Conservation (phyloP, 2,329 filamentous ascomycete species). For the Arthrinium puccinioides region DNA sequence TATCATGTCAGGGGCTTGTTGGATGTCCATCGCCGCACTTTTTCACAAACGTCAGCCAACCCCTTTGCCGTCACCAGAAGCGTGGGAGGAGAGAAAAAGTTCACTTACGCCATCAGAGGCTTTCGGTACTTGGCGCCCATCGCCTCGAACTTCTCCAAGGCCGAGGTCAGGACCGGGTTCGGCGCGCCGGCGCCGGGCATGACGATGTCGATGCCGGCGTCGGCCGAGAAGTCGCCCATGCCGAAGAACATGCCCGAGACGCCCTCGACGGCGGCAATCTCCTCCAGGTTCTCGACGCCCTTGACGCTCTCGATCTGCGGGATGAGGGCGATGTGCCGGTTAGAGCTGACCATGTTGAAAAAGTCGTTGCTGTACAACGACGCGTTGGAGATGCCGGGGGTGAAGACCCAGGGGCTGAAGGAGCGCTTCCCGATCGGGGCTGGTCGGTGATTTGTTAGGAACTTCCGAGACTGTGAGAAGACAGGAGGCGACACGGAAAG, state of each 20-base stretch:
- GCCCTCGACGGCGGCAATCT: constrained; percentile 12
- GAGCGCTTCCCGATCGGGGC: constrained; percentile 10
- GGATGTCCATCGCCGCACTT: constrained; percentile 46
- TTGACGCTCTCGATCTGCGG: constrained; percentile 15
- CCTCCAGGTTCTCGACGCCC: constrained; percentile 14
- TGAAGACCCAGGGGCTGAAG: constrained; percentile 13
- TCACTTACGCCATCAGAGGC: constrained; percentile 13
- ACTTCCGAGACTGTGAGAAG: background rate
- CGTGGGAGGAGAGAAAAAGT: background rate
- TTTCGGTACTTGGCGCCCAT: constrained; percentile 7
- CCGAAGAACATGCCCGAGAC: constrained; percentile 13
- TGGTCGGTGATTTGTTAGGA: too few relatives aligned
- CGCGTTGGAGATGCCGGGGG: constrained; percentile 10
- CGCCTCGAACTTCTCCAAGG: constrained; percentile 7
- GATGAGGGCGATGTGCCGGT: constrained; percentile 14
- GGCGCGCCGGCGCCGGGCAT: constrained; percentile 3
- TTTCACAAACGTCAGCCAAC: constrained; percentile 23
- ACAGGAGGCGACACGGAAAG: too few relatives aligned
- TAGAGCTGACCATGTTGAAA: constrained; percentile 15
- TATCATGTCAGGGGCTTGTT: constrained; percentile 8
- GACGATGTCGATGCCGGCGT: constrained; percentile 8
- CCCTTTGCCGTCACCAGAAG: background rate
- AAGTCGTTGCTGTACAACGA: constrained; percentile 13
- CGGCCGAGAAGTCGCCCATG: constrained; percentile 11
- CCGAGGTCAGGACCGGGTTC: constrained; percentile 6